phyloP scores from a whole-genome alignment of 1,284 basidiomycete species.

The Cryptococcus sp. region DNA sequence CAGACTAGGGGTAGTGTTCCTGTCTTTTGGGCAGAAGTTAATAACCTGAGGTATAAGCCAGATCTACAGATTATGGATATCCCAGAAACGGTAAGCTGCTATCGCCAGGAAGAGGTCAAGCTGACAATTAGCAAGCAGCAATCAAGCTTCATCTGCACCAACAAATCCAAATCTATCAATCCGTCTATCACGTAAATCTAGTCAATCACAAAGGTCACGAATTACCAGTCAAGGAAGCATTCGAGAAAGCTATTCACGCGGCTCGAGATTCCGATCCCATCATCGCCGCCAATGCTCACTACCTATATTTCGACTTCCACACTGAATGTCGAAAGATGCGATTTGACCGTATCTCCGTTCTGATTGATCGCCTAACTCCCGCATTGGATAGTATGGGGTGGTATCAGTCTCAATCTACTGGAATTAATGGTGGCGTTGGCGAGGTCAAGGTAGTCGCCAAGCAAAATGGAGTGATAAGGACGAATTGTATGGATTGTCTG shows the following conservation, averaged over 20 bases:
- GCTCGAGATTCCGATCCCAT: slow-evolving; percentile 32
- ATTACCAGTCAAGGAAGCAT: slow-evolving; percentile 92
- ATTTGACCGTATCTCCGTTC: slow-evolving; percentile 83
- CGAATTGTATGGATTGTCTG: slow-evolving; percentile 80
- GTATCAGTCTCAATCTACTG: slow-evolving; percentile 23
- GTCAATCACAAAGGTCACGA: slow-evolving; percentile 96
- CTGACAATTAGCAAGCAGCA: slow-evolving; percentile 57
- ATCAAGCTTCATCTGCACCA: slow-evolving; percentile 71
- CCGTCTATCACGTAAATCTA: slow-evolving; percentile 80
- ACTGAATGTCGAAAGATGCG: slow-evolving; percentile 92
- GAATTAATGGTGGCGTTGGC: slow-evolving; percentile 2
- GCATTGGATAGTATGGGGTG: slow-evolving; percentile 71
- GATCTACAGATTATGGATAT: slow-evolving; percentile 95
- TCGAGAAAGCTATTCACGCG: slow-evolving; percentile 67
- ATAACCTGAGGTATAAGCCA: slow-evolving; percentile 93
- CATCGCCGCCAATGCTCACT: slow-evolving; percentile 58
- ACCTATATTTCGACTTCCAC: slow-evolving; percentile 98
- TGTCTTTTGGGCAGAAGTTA: slow-evolving; percentile 95
- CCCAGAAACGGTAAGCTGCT: slow-evolving; percentile 63
- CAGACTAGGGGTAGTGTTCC: slow-evolving; percentile 94
- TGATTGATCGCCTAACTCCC: slow-evolving; percentile 72
- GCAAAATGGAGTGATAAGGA: slow-evolving; percentile 50
- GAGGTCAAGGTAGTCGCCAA: slow-evolving; percentile 20
- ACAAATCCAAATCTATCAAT: slow-evolving; percentile 72
- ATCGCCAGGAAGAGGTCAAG: not conserved